Evolutionary conservation across 2,329 filamentous ascomycete species (phyloP), one percentile per base, ranked within the genome.

Genomic region (Dactylellina sp.): DNA sequence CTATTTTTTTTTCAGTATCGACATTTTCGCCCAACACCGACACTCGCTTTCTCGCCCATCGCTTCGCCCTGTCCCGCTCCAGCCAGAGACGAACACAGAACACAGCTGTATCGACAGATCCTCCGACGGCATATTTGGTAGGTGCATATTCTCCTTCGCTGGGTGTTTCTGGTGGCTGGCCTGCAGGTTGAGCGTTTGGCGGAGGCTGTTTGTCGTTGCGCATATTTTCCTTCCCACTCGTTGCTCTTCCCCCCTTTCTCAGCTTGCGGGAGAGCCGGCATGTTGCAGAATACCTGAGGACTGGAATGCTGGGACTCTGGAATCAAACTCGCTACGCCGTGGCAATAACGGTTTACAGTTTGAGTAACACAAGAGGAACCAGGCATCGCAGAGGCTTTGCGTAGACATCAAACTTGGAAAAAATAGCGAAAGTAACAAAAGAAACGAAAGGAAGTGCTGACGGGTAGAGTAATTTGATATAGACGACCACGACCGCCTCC

Each of bases 81-180:
- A 44, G 18, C 52, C n/a, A 18, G 7, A 32, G 35, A 40, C 25
- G 50, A 18, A 16, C 22, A 7, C 24, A 7, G 22, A 22, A 18
- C 22, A 22, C 7, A 14, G 44, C 18, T 37, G 28, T 9, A 56
- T 18, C 14, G 35, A 40, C 35, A 42, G 20, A 44, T 35, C 35
- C 22, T 44, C 40, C 62, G 37, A 39, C 37, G 49, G 52, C 62
- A 65, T 65, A 46, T 61, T 47, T 55, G 55, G 64, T 70, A 64
- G 65, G 56, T 62, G 57, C 65, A 49, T 47, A 62, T 49, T 55
- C 11, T 55, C 52, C 25, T 46, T 46, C 52, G 16, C 35, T 35
- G 25, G 7, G 39, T 32, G 61, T 39, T 39, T 53, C 37, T 52
- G 46, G 56, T 12, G 61, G 56, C 18, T 24, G 39, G 49, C 11